These are phyloP conservation scores for Coniochaeta prunicola DNA, from an alignment of 2,329 filamentous ascomycete species.

Conservation along the genomic window DNA sequence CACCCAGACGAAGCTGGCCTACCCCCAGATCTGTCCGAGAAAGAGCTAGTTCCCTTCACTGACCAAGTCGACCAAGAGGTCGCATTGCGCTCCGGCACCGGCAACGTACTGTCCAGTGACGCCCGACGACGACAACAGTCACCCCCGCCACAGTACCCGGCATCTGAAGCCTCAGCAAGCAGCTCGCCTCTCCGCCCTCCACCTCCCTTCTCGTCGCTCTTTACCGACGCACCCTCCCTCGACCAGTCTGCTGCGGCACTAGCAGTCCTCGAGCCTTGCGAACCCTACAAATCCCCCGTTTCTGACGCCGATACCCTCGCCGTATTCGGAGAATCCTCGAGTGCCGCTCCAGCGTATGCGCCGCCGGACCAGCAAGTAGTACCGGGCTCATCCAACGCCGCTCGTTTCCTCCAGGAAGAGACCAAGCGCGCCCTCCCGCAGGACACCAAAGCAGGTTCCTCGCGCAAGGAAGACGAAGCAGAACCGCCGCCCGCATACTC, in stretches of 20 bases:
- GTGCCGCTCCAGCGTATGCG: conserved; percentile 49
- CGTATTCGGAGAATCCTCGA: conserved; percentile 15
- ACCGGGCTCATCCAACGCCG: conserved; percentile 13
- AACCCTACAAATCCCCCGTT: conserved; percentile 27
- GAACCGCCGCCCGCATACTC: conserved; percentile 95
- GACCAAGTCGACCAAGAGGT: conserved; percentile 19
- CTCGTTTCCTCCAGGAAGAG: conserved; percentile 44
- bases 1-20: conserved; percentile 20
- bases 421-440: conserved; percentile 79
- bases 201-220: conserved; percentile 56
- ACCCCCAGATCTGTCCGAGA: conserved; percentile 16
- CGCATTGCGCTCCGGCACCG: conserved; percentile 8
- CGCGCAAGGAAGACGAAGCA: conserved; percentile 69
- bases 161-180: conserved; percentile 45
- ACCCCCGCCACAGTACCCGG: conserved; percentile 54
- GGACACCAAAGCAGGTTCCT: conserved; percentile 66
- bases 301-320: conserved; percentile 19
- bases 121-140: conserved; percentile 25
- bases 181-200: conserved; percentile 34
- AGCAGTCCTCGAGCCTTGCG: conserved; percentile 24
- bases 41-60: conserved; percentile 16
- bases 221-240: conserved; percentile 27
- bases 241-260: conserved; percentile 16
- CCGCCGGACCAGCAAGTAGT: conserved; percentile 15
- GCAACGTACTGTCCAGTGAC: conserved; percentile 16